A percentile compares a stretch with the other conserved stretches of the same genome.
Evolutionary conservation across 345 rosid genomes (phyloP).

Genomic region (Boechera stricta): DNA sequence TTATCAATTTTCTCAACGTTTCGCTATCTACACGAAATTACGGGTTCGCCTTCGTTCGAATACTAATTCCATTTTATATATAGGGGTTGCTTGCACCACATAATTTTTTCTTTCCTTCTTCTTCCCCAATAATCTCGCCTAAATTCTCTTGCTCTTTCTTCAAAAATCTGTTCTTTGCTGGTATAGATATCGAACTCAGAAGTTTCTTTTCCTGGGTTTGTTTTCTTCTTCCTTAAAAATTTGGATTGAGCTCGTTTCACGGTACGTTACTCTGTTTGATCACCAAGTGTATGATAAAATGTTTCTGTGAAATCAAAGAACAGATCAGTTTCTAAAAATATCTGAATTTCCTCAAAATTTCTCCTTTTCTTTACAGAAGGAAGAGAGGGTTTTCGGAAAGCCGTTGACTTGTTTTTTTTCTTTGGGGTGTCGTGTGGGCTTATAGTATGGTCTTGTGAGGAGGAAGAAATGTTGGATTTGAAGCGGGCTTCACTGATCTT

Average conservation of each 20-base stretch:
- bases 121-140: background rate
- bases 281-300: slow-evolving; percentile 30
- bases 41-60: slow-evolving; percentile 13
- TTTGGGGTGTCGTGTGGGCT: background rate
- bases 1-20: slow-evolving; percentile 17
- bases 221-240: background rate
- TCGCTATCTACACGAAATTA: slow-evolving; percentile 40
- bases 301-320: slow-evolving; percentile 16
- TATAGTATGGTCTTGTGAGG: slow-evolving; percentile 25
- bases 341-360: slow-evolving; percentile 14
- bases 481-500: slow-evolving; percentile 25
- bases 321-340: background rate
- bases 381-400: slow-evolving; percentile 13
- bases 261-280: slow-evolving; percentile 34
- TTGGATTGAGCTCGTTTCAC: slow-evolving; percentile 31
- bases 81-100: slow-evolving; percentile 16
- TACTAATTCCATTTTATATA: slow-evolving; percentile 30
- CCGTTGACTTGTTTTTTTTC: slow-evolving; percentile 41
- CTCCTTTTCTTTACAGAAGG: slow-evolving; percentile 30
- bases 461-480: slow-evolving; percentile 10
- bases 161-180: slow-evolving; percentile 7
- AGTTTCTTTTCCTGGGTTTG: background rate
- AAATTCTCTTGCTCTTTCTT: slow-evolving; percentile 25
- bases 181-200: background rate
- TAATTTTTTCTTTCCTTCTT: background rate